Percentiles rank a stretch among this genome's conserved stretches.
These are phyloP conservation scores for Nissolia schottii DNA, from an alignment of 306 rosid species.

Conservation along the genomic window DNA sequence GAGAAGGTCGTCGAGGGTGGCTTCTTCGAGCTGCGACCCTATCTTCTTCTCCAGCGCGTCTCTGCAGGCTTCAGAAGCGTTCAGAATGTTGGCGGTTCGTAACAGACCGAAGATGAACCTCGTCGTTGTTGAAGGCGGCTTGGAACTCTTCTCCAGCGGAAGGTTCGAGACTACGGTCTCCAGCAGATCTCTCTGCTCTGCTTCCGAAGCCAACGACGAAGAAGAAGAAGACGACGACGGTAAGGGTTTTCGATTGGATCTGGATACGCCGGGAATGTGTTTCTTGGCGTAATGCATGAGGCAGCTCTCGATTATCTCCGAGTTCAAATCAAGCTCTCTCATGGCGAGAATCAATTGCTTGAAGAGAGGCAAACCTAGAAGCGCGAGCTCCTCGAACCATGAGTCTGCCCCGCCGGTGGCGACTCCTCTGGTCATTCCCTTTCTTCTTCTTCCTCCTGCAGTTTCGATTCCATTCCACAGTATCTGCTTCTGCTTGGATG, in stretches of 20 bases:
- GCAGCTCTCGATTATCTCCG: slow-evolving; percentile 72
- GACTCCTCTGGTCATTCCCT: not conserved
- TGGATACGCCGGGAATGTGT: slow-evolving; percentile 78
- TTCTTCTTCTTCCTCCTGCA: slow-evolving; percentile 37
- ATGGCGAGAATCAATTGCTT: slow-evolving; percentile 60
- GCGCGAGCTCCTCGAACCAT: slow-evolving; percentile 76
- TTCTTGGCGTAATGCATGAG: slow-evolving; percentile 77
- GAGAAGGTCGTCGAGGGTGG: slow-evolving; percentile 80
- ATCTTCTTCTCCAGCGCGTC: slow-evolving; percentile 80
- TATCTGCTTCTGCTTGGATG: not conserved
- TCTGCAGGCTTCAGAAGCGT: slow-evolving; percentile 61
- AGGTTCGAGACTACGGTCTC: slow-evolving; percentile 69
- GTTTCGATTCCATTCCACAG: not conserved
- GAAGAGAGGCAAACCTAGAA: slow-evolving; percentile 63
- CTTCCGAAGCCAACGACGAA: slow-evolving; percentile 34
- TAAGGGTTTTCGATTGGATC: slow-evolving; percentile 59
- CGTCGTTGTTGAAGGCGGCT: slow-evolving; percentile 49
- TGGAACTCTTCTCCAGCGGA: slow-evolving; percentile 55
- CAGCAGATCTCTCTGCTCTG: slow-evolving; percentile 72
- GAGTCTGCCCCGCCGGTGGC: slow-evolving; percentile 28
- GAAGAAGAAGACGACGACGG: slow-evolving; percentile 37
- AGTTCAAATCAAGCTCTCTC: slow-evolving; percentile 45
- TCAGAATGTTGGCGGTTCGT: slow-evolving; percentile 71
- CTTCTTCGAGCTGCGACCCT: slow-evolving; percentile 80
- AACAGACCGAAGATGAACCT: slow-evolving; percentile 71